phyloP scores from a whole-genome alignment of 208 protist genomes.

The Leishmania martiniquensis region DNA sequence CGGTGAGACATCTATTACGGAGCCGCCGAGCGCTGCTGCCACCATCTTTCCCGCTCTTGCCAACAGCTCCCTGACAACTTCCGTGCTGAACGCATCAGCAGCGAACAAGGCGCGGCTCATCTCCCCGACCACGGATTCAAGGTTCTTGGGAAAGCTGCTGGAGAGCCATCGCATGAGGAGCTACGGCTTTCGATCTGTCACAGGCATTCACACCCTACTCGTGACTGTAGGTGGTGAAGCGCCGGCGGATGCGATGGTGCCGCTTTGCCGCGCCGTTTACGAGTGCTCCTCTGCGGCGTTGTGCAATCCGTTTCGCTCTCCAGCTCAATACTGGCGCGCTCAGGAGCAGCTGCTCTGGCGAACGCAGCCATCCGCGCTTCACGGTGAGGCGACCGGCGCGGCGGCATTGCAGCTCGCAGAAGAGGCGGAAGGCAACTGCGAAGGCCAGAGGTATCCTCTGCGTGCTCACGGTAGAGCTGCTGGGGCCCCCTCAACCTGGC shows the following conservation, averaged over 20 bases:
- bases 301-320: constrained; percentile 81
- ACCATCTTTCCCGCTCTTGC: background rate
- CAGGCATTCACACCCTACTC: constrained; percentile 69
- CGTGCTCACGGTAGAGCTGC: background rate
- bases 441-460: constrained; percentile 3
- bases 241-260: constrained; percentile 77
- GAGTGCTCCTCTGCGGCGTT: constrained; percentile 68
- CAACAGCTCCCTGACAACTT: background rate
- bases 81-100: constrained; percentile 4
- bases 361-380: background rate
- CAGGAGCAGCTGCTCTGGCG: constrained; percentile 43
- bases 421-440: constrained; percentile 1
- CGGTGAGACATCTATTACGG: background rate
- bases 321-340: constrained; percentile 40
- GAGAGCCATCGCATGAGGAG: constrained; percentile 62
- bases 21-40: background rate
- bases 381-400: background rate
- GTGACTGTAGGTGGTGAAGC: constrained; percentile 67
- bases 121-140: constrained; percentile 56
- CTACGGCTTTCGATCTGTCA: constrained; percentile 82
- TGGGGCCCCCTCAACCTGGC: background rate
- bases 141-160: constrained; percentile 76
- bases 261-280: constrained; percentile 80
- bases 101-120: constrained; percentile 26
- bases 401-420: background rate